Evolutionary conservation across 495 filamentous ascomycete species (phyloP), one percentile per base, ranked within the genome.

Genomic region (Xylaria palmicola): DNA sequence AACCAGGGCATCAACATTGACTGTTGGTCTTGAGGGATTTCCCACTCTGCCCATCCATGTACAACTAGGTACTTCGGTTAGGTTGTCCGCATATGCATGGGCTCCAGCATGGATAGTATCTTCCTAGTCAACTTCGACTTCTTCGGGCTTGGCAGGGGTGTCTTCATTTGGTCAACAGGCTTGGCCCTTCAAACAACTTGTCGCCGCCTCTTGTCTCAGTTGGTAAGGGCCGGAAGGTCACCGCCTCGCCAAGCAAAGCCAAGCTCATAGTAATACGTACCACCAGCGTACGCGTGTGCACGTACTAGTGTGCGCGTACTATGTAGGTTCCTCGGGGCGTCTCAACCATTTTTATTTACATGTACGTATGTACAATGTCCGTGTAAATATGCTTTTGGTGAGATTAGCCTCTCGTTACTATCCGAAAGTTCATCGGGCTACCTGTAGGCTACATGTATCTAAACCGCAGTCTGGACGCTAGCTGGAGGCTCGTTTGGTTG

Each of bases 91-190:
- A 44, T 22, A 4, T 44, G 6, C 30, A 53, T 53, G 30, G 20
- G 17, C 37, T 53, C 20, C 4, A 19, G 39, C 53, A 56, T 56
- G 26, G 53, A n/a, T 22, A 15, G 6, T 15, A n/a, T 44, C 24
- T 56, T 56, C 26, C 26, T 19, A 40, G 32, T 43, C 30, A 6
- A 34, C 20, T 22, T n/a, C n/a, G n/a, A n/a, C n/a, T n/a, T n/a
- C n/a, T 44, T 44, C 37, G 53, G 41, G 43, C 43, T 58, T 49
- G 41, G 43, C 55, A 58, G 43, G 43, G 55, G 55, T 36, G 29
- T 37, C 43, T 56, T 47, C 7, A 12, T 32, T 43, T 44, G 13
- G 10, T 45, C 37, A 32, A 19, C 48, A 15, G 26, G 41, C 29
- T 36, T 41, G 26, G 36, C 53, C n/a, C 15, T 30, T 44, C 26